These are phyloP conservation scores for Dactylis glomerata DNA, from an alignment of 176 grass and related monocot species.

Conservation along the genomic window DNA sequence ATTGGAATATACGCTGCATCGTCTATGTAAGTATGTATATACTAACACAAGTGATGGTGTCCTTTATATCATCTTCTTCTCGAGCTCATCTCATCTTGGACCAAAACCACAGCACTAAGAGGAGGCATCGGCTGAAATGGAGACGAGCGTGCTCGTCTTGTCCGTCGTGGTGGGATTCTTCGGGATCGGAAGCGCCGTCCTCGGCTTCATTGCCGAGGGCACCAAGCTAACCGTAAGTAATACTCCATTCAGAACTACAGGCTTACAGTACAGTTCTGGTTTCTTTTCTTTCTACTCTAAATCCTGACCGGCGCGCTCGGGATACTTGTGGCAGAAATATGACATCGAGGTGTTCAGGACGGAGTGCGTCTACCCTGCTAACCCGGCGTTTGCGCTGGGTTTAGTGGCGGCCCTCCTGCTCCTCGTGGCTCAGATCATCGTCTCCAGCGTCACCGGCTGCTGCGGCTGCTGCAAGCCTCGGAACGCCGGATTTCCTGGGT, in stretches of 20 bases:
- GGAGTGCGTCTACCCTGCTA: conserved; percentile 20
- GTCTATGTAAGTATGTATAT: neutral
- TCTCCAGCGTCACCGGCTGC: conserved; percentile 17
- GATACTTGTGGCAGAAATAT: neutral
- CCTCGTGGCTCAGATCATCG: conserved; percentile 9
- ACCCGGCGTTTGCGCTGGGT: neutral
- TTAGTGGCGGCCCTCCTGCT: conserved; percentile 13
- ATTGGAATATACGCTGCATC: neutral
- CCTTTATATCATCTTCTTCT: neutral
- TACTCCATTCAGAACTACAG: neutral
- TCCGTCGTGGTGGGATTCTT: neutral
- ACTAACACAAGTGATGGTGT: neutral
- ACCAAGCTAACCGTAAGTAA: conserved; percentile 32
- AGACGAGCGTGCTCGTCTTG: neutral
- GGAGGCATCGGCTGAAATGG: neutral
- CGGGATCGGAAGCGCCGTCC: conserved; percentile 12
- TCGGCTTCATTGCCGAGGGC: conserved; percentile 32
- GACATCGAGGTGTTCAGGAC: neutral
- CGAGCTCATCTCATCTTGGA: neutral
- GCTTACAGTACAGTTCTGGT: neutral
- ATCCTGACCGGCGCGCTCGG: neutral
- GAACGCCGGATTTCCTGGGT: neutral
- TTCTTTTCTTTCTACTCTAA: neutral
- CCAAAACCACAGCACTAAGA: neutral
- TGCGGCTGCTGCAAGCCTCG: conserved; percentile 40